Evolutionary conservation across 495 filamentous ascomycete species (phyloP).

Genomic region (Mytilinidion resinicola): DNA sequence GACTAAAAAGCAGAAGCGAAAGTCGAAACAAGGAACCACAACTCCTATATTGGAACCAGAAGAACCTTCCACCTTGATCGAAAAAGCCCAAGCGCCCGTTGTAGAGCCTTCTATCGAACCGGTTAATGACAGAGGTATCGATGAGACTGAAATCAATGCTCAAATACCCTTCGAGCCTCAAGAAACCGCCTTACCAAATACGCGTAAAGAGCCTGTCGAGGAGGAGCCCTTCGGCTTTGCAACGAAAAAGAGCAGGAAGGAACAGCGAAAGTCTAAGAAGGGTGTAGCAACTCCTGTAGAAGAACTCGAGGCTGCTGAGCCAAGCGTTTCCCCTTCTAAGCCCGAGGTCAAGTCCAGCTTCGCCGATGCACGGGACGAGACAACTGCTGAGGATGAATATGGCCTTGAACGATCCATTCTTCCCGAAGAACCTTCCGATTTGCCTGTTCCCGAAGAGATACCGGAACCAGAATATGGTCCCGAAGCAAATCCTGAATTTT

Average conservation of each 20-base stretch:
- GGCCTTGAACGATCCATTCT: neutral
- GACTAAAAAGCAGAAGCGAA: no score
- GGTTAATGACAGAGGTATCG: neutral
- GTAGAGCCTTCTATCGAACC: neutral
- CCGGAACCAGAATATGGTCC: no score
- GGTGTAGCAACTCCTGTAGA: neutral
- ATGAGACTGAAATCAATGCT: neutral
- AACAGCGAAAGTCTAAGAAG: conserved; percentile 21
- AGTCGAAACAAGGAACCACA: no score
- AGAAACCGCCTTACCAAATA: neutral
- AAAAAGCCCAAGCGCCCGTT: neutral
- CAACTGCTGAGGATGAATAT: no score
- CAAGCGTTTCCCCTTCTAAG: neutral
- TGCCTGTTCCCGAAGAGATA: neutral
- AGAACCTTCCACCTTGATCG: no score
- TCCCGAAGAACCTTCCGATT: neutral
- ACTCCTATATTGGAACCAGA: no score
- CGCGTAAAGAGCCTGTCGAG: neutral
- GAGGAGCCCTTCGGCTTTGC: neutral
- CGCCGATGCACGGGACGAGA: no score
- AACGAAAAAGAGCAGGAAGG: conserved; percentile 16
- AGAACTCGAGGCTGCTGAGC: conserved; percentile 2
- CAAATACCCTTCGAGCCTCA: neutral
- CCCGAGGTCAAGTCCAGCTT: no score
- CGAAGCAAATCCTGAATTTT: no score